Evolutionary conservation across 495 filamentous ascomycete species (phyloP), one percentile per base, ranked within the genome.

Genomic region (Penicillium canescens): DNA sequence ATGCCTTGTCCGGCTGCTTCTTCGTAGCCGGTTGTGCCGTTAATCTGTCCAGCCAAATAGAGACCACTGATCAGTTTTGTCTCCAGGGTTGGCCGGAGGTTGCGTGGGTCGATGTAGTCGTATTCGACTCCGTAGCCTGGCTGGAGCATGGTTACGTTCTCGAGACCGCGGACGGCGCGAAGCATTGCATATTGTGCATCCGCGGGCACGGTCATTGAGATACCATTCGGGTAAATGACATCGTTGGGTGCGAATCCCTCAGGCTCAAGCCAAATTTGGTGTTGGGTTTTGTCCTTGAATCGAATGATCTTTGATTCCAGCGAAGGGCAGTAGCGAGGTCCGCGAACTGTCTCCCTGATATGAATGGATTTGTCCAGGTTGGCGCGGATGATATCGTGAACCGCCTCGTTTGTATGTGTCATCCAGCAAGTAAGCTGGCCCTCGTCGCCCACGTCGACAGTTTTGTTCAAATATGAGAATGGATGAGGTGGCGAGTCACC

Each of bases 81-180:
- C 65, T 98, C 95, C 8, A 98, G 83, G 0, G 94, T 92, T 18
- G 89, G 83, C 55, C 85, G 86, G 8, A 98, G 78, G 62, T 85
- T 87, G 47, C 94, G 88, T 8, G 94, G 95, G 67, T 98, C 94
- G 9, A 98, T 89, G 70, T 98, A 98, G 75, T 98, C 94, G 69
- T 98, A 98, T 72, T 98, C 94, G 6, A 98, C 94, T 41, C 94
- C 94, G 66, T 98, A 98, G 43, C 94, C 94, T 2, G 94, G 86
- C 63, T 98, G 95, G 4, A 96, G 86, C 95, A 98, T 98, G 40
- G 73, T 83, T 3, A 90, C 91, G 56, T 96, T 85, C 67, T 96
- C 92, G 21, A 98, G 83, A 11, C 94, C 94, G 14, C 70, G 79
- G 49, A 98, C 86, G 0, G 90, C 96, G 47, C 84, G 88, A 10